Evolutionary conservation across 805 yeast genomes (phyloP), one percentile per base, ranked within the genome.

Genomic region (Schizosaccharomyces osmophilus): DNA sequence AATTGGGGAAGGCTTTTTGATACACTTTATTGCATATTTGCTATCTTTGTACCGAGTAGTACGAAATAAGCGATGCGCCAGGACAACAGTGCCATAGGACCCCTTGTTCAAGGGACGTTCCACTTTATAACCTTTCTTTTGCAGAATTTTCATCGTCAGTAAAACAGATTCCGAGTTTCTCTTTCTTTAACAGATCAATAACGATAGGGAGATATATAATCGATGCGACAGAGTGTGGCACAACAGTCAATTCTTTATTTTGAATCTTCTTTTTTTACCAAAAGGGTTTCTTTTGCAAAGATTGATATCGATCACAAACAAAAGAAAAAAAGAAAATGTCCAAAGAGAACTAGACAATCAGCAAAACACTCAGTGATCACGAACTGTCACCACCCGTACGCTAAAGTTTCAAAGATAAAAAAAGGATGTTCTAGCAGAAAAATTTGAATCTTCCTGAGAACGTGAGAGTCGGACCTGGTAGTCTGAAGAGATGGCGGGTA

Each of bases 71-170:
- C 36, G 31, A 43, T 26, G 51, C 3, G 61, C 61, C 31, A 90
- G 76, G 1, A 94, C 82, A 8, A 90, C 97, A 59, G 85, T 79
- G 60, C 97, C 97, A 71, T 87, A 90, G 0, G 97, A 87, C 39
- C 97, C 97, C 70, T 87, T 89, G 68, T 89, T 86, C 63, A 90
- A 79, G 22, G 26, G 39, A 22, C 48, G 60, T 42, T 57, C 48
- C 17, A 57, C 60, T 36, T 51, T 51, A 15, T 51, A 51, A 17
- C 57, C 57, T 29, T 51, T 51, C 36, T 51, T 29, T 51, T 51
- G 36, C 5, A 51, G 36, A 22, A 51, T 17, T 29, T 51, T 51
- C 57, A 51, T 51, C 2, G 26, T 51, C 36, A 51, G 19, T 24
- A 22, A 51, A 22, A 45, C 51, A 19, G 51, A 45, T 45, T 45